A percentile compares a stretch with the other conserved stretches of the same genome.
Evolutionary conservation across 208 protist genomes (phyloP).

Genomic region (Leptomonas pyrrhocoris): DNA sequence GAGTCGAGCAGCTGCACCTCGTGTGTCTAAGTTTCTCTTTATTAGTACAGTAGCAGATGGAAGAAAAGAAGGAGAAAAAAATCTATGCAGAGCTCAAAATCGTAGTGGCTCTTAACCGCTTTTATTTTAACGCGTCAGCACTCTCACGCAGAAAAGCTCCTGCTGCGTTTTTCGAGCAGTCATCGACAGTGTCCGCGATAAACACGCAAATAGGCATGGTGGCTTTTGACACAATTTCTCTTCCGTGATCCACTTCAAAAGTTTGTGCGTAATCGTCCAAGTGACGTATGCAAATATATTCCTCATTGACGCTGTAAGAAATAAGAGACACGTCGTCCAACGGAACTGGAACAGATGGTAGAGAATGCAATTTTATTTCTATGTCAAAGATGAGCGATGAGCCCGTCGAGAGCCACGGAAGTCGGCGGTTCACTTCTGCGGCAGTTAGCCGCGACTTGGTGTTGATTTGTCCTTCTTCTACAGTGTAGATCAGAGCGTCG

Average conservation of each 20-base stretch:
- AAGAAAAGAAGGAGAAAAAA: conserved; percentile 5
- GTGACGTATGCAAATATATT: conserved; percentile 20
- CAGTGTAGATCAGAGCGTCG: conserved; percentile 14
- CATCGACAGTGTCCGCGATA: neutral
- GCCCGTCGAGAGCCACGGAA: conserved; percentile 31
- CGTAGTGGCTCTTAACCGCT: neutral
- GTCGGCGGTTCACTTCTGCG: conserved; percentile 21
- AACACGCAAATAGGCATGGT: conserved; percentile 18
- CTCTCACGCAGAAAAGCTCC: conserved; percentile 2
- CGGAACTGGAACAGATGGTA: conserved; percentile 19
- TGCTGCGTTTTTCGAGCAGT: conserved; percentile 6
- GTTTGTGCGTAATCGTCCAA: conserved; percentile 20
- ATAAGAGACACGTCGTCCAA: conserved; percentile 27
- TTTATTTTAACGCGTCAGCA: neutral
- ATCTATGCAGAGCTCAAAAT: neutral
- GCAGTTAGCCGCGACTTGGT: conserved; percentile 21
- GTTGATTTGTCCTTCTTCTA: conserved; percentile 7
- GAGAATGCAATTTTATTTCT: conserved; percentile 35
- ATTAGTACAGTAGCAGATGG: neutral
- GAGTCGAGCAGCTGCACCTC: too few species aligned
- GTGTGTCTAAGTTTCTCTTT: neutral
- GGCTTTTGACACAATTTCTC: conserved; percentile 21
- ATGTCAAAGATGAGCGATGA: conserved; percentile 15
- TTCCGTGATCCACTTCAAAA: conserved; percentile 18
- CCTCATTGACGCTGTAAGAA: conserved; percentile 15